These are phyloP conservation scores for Ceratocystis colombiana DNA, from an alignment of 2,329 filamentous ascomycete genomes.

Conservation along the genomic window DNA sequence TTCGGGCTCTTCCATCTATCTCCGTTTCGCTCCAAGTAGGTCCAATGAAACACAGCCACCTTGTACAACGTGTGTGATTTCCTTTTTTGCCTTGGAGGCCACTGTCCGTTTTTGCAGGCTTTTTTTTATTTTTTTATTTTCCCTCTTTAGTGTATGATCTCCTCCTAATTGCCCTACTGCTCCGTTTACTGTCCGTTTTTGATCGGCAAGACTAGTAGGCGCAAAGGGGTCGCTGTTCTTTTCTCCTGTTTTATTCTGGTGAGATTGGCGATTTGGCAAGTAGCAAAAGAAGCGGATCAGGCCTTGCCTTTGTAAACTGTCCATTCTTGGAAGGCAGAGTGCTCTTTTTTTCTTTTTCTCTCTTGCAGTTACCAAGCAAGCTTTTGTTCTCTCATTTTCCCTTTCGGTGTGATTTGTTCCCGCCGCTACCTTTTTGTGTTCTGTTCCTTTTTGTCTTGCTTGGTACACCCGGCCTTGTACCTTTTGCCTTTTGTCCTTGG, in stretches of 20 bases:
- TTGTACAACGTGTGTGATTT: slow-evolving; percentile 1
- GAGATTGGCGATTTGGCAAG: neutral
- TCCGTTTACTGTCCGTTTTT: slow-evolving; percentile 6
- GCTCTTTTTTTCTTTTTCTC: neutral
- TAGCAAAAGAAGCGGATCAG: neutral
- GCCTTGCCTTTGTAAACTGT: neutral
- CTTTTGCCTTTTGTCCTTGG: slow-evolving; percentile 3
- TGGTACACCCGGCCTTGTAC: slow-evolving; percentile 1
- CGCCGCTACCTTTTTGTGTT: slow-evolving; percentile 1
- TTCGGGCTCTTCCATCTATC: neutral
- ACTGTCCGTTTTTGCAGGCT: too few species aligned
- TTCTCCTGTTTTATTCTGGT: neutral
- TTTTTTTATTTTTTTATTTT: neutral
- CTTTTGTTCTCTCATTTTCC: neutral
- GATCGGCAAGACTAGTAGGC: slow-evolving; percentile 5
- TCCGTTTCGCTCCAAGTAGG: neutral
- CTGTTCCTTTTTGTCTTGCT: neutral
- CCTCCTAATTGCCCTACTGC: neutral
- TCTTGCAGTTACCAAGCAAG: neutral
- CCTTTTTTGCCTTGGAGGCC: neutral
- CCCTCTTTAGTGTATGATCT: neutral
- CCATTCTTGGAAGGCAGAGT: neutral
- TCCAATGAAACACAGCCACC: slow-evolving; percentile 8
- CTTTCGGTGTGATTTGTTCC: neutral
- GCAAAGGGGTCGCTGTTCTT: neutral